These are phyloP conservation scores for Trifolium dubium DNA, from an alignment of 306 rosid species.

Conservation along the genomic window DNA sequence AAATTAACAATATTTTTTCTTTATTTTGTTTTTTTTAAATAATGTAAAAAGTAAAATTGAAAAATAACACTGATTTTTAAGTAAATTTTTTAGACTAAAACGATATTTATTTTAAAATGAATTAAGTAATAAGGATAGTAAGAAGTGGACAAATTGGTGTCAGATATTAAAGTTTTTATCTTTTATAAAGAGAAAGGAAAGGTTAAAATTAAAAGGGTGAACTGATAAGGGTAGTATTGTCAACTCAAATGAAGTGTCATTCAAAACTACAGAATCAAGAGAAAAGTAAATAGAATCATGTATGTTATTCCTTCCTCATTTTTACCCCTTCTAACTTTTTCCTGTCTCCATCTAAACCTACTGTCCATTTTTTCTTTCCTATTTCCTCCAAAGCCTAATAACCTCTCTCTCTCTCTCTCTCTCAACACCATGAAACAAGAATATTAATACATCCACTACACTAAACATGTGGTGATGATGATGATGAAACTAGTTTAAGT, in stretches of 20 bases:
- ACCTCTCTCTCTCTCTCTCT: conserved; percentile 9
- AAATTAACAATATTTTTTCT: too few species aligned
- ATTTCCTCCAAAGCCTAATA: conserved; percentile 55
- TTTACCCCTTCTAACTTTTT: conserved; percentile 56
- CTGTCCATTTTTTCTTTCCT: conserved; percentile 47
- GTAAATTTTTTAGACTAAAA: too few species aligned
- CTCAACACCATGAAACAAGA: conserved; percentile 29
- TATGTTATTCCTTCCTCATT: conserved; percentile 60
- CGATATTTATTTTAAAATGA: too few species aligned
- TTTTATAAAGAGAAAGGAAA: conserved; percentile 24
- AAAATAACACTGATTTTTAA: too few species aligned
- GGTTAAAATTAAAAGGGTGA: conserved; percentile 26
- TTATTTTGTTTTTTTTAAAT: too few species aligned
- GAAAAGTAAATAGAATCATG: conserved; percentile 61
- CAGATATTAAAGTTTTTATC: conserved; percentile 45
- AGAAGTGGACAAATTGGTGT: conserved; percentile 48
- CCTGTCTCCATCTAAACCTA: conserved; percentile 55
- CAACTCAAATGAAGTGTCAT: conserved; percentile 64
- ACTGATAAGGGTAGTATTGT: conserved; percentile 52
- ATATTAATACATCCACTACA: conserved; percentile 37
- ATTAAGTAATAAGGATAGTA: background rate
- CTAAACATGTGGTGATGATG: conserved; percentile 21
- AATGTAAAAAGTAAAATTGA: too few species aligned
- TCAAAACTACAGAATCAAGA: conserved; percentile 62
- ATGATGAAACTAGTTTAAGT: conserved; percentile 37